phyloP scores from a whole-genome alignment of 371 early-diverging fungal species.

The Saksenaea oblongispora region DNA sequence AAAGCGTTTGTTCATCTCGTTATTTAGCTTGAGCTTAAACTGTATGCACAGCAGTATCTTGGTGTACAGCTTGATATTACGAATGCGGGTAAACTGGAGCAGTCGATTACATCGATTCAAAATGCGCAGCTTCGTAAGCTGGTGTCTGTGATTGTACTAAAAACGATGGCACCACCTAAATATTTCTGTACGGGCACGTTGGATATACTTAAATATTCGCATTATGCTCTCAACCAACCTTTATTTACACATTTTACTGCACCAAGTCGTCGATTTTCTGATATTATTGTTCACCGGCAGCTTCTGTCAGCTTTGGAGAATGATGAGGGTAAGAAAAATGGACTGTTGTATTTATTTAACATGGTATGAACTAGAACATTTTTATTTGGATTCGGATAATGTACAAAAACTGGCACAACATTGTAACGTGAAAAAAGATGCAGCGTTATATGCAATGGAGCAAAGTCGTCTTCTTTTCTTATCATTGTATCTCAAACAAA shows the following conservation, averaged over 20 bases:
- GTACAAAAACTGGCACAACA: slow-evolving; percentile 61
- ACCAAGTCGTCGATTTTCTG: slow-evolving; percentile 94
- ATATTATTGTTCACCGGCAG: slow-evolving; percentile 93
- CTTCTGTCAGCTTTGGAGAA: slow-evolving; percentile 36
- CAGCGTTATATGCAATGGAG: slow-evolving; percentile 70
- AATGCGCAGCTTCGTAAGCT: slow-evolving; percentile 50
- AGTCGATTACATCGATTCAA: slow-evolving; percentile 67
- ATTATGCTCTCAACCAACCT: slow-evolving; percentile 77
- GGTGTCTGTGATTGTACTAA: slow-evolving; percentile 65
- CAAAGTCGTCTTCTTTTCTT: slow-evolving; percentile 69
- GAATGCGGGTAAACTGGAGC: slow-evolving; percentile 59
- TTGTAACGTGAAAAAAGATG: slow-evolving; percentile 79
- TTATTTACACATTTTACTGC: slow-evolving; percentile 92
- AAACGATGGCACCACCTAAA: slow-evolving; percentile 81
- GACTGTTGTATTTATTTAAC: too few relatives aligned
- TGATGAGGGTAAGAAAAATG: slow-evolving; percentile 11
- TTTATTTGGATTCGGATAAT: slow-evolving; percentile 52
- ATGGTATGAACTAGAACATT: slow-evolving; percentile 49
- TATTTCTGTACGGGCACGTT: slow-evolving; percentile 86
- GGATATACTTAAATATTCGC: slow-evolving; percentile 63
- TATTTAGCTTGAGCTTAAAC: slow-evolving; percentile 50
- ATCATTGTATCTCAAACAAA: slow-evolving; percentile 52
- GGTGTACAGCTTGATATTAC: slow-evolving; percentile 52
- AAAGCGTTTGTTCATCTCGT: background rate
- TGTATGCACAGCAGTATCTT: slow-evolving; percentile 50